Evolutionary conservation across 257 asterid genomes (phyloP).

Genomic region (Nemophila menziesii): DNA sequence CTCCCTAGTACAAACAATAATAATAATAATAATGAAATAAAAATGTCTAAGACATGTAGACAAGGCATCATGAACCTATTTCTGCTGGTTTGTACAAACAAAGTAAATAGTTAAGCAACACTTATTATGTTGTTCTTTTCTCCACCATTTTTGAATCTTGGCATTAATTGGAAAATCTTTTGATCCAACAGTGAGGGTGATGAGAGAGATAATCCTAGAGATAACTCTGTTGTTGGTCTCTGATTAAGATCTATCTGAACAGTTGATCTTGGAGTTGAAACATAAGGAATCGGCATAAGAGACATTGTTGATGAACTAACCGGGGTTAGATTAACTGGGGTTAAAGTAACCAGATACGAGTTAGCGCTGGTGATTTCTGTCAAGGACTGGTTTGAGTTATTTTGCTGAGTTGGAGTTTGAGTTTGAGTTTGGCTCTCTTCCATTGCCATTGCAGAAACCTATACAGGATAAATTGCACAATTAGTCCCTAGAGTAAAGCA

Average conservation of each 20-base stretch:
- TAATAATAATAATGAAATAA: background rate
- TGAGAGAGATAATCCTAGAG: slow-evolving; percentile 55
- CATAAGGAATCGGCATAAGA: slow-evolving; percentile 19
- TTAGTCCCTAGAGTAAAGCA: too few species aligned
- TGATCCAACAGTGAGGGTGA: slow-evolving; percentile 35
- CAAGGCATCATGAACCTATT: slow-evolving; percentile 38
- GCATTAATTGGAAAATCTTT: slow-evolving; percentile 17
- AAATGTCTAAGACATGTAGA: slow-evolving; percentile 10
- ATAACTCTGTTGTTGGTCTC: slow-evolving; percentile 28
- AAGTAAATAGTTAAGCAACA: slow-evolving; percentile 28
- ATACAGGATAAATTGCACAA: too few species aligned
- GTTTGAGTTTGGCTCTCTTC: slow-evolving; percentile 34
- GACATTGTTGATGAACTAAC: slow-evolving; percentile 20
- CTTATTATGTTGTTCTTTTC: slow-evolving; percentile 31
- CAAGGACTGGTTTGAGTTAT: slow-evolving; percentile 11
- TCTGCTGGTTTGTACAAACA: slow-evolving; percentile 51
- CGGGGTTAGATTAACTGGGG: slow-evolving; percentile 15
- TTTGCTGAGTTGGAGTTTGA: too few species aligned
- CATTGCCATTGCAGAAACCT: slow-evolving; percentile 51
- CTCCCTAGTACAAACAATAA: background rate
- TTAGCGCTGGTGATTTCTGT: slow-evolving; percentile 9
- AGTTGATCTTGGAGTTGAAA: slow-evolving; percentile 22
- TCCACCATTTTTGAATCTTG: slow-evolving; percentile 40
- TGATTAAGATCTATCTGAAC: slow-evolving; percentile 29
- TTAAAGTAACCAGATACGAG: slow-evolving; percentile 15